Percentiles rank a stretch among this genome's conserved stretches.
Evolutionary conservation across 306 rosid species (phyloP).

Genomic region (Urtica urens): DNA sequence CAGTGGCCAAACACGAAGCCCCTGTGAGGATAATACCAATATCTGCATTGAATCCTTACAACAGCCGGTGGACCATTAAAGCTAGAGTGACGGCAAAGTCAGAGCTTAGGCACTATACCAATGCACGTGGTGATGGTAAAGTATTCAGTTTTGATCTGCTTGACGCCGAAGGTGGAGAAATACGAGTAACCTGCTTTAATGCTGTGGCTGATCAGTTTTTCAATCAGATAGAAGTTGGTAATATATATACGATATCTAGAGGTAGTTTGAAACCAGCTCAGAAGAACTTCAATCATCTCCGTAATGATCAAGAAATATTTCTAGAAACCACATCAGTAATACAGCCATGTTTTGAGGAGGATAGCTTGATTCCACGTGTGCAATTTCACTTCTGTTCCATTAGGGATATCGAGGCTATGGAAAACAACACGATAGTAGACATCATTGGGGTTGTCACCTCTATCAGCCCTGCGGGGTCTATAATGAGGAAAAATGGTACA

Average conservation of each 20-base stretch:
- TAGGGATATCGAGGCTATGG: conserved; percentile 54
- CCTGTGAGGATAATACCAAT: conserved; percentile 68
- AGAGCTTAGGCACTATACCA: conserved; percentile 56
- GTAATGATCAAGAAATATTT: conserved; percentile 56
- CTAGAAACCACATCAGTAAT: conserved; percentile 46
- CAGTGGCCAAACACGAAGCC: conserved; percentile 62
- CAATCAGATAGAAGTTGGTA: conserved; percentile 60
- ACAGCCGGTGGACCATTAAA: conserved; percentile 71
- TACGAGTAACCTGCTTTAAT: conserved; percentile 83
- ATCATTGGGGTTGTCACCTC: conserved; percentile 65
- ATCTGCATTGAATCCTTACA: conserved; percentile 66
- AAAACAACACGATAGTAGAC: conserved; percentile 49
- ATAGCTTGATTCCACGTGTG: conserved; percentile 52
- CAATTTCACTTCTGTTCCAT: conserved; percentile 53
- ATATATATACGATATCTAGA: conserved; percentile 56
- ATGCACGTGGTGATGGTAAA: conserved; percentile 82
- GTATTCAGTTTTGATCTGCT: conserved; percentile 88
- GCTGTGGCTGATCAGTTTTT: conserved; percentile 70
- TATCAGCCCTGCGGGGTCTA: conserved; percentile 51
- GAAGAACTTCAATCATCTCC: conserved; percentile 59
- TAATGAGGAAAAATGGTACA: conserved; percentile 73
- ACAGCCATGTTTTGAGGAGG: conserved; percentile 64
- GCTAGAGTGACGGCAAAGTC: conserved; percentile 82
- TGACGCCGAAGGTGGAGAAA: conserved; percentile 73
- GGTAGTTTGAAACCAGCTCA: conserved; percentile 65